These are phyloP conservation scores for Crithidia expoeki DNA, from an alignment of 208 protist genomes.

Conservation along the genomic window DNA sequence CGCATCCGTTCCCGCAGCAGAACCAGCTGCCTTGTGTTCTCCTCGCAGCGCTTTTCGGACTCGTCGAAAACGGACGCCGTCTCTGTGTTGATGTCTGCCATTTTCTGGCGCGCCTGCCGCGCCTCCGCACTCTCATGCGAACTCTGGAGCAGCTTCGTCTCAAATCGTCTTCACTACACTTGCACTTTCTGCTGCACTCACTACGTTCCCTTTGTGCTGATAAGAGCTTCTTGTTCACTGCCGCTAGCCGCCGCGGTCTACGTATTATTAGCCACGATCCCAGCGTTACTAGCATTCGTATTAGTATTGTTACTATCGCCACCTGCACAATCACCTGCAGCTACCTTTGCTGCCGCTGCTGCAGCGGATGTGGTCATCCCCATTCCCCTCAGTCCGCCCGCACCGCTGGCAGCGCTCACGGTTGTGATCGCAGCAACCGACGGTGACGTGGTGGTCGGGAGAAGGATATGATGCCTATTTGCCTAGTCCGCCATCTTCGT, in stretches of 20 bases:
- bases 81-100: constrained; percentile 20
- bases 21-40: constrained; percentile 32
- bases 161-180: constrained; percentile 34
- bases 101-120: constrained; percentile 36
- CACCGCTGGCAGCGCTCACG: neutral
- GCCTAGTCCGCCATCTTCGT: constrained; percentile 42
- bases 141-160: constrained; percentile 27
- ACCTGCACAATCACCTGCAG: neutral
- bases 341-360: neutral
- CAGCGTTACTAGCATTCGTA: neutral
- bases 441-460: constrained; percentile 24
- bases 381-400: neutral
- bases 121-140: constrained; percentile 17
- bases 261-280: neutral
- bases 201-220: constrained; percentile 13
- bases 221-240: neutral
- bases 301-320: neutral
- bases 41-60: constrained; percentile 48
- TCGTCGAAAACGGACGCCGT: constrained; percentile 32
- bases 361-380: neutral
- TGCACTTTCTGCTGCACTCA: constrained; percentile 14
- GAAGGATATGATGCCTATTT: constrained; percentile 36
- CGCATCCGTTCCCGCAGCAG: constrained; percentile 49
- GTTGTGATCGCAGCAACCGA: neutral
- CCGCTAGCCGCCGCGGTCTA: neutral